Evolutionary conservation across 2,329 filamentous ascomycete genomes (phyloP).

Genomic region (Colletotrichum orchidophilum): DNA sequence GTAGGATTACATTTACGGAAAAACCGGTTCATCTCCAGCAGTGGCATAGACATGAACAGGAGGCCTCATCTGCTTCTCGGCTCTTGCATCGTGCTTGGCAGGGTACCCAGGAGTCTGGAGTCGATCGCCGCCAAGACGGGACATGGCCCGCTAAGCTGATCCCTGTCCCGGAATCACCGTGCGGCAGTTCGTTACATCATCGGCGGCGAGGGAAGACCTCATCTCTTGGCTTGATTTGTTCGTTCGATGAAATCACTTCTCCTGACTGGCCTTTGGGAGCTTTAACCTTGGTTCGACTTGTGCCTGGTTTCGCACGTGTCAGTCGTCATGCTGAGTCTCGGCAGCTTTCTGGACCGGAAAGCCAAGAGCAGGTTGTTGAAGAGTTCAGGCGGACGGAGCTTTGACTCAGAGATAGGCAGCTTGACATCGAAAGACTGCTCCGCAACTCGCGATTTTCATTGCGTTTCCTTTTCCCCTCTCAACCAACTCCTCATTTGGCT

Average conservation of each 20-base stretch:
- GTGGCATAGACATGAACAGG: not conserved
- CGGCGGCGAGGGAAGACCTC: constrained; percentile 17
- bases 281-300: not conserved
- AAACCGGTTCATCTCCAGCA: not conserved
- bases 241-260: not conserved
- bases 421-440: not conserved
- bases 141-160: constrained; percentile 30
- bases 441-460: not conserved
- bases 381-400: not conserved
- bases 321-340: not conserved
- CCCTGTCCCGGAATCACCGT: constrained; percentile 26
- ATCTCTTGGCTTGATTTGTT: constrained; percentile 18
- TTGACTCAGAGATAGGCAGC: not conserved
- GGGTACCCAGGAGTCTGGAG: constrained; percentile 28
- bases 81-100: constrained; percentile 16
- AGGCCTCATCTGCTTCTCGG: constrained; percentile 5
- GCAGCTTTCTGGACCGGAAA: not conserved
- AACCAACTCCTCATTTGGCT: not conserved
- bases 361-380: not conserved
- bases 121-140: constrained; percentile 33
- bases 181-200: constrained; percentile 32
- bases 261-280: not conserved
- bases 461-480: not conserved
- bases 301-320: constrained; percentile 2
- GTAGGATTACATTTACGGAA: not conserved